Conservation (phyloP, 495 filamentous ascomycete species). For the Penicillium arizonense region DNA sequence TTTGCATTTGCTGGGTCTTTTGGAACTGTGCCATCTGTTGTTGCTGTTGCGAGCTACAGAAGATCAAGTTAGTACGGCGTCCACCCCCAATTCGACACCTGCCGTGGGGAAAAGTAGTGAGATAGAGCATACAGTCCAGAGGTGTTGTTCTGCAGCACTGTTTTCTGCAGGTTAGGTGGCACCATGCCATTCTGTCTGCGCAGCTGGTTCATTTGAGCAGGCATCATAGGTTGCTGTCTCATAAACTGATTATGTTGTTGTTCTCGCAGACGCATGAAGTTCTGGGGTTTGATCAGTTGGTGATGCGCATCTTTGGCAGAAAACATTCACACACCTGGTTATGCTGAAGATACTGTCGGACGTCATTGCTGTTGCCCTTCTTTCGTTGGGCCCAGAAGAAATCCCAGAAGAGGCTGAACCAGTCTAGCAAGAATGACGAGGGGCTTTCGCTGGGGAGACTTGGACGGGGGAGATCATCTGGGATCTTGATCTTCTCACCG, state of each 20-base stretch:
- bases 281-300: slow-evolving; percentile 28
- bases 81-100: background rate
- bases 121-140: slow-evolving; percentile 37
- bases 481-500: slow-evolving; percentile 66
- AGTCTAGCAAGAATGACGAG: slow-evolving; percentile 84
- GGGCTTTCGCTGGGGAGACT: slow-evolving; percentile 59
- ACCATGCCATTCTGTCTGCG: slow-evolving; percentile 45
- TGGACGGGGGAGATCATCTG: slow-evolving; percentile 76
- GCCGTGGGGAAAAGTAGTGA: slow-evolving; percentile 2
- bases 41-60: slow-evolving; percentile 43
- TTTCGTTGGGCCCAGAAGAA: slow-evolving; percentile 78
- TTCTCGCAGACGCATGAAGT: slow-evolving; percentile 43
- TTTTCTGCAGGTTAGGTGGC: slow-evolving; percentile 58
- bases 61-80: slow-evolving; percentile 15
- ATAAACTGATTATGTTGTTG: slow-evolving; percentile 64
- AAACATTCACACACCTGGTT: slow-evolving; percentile 63
- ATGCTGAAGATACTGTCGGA: slow-evolving; percentile 71
- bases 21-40: slow-evolving; percentile 60
- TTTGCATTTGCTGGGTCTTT: slow-evolving; percentile 61
- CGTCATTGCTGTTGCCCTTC: slow-evolving; percentile 52
- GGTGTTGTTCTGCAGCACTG: slow-evolving; percentile 73
- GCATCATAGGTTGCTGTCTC: slow-evolving; percentile 69
- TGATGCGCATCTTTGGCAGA: slow-evolving; percentile 5
- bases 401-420: slow-evolving; percentile 97
- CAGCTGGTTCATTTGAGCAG: slow-evolving; percentile 59